phyloP scores from a whole-genome alignment of 495 filamentous ascomycete genomes.

The Extremus antarcticus region DNA sequence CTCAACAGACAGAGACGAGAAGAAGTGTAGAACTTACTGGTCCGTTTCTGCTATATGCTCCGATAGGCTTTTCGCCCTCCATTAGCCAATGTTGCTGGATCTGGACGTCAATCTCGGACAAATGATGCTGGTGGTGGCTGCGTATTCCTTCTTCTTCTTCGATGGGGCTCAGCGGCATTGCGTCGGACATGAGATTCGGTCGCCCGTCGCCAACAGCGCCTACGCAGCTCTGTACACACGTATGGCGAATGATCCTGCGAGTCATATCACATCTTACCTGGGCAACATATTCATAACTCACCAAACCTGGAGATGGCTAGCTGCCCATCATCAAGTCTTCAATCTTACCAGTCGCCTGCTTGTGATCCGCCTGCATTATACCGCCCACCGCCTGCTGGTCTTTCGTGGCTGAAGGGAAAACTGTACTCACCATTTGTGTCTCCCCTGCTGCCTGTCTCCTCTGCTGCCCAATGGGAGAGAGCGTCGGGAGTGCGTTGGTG shows the following conservation, averaged over 20 bases:
- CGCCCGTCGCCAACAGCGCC: neutral
- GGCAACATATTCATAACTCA: neutral
- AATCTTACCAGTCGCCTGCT: neutral
- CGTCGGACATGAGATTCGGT: neutral
- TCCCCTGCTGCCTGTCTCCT: slow-evolving; percentile 42
- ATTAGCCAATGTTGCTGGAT: neutral
- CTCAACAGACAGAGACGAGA: neutral
- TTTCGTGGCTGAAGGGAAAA: neutral
- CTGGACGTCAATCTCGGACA: too few relatives aligned
- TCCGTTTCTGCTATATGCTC: neutral
- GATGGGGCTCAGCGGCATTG: neutral
- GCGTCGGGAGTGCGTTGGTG: slow-evolving; percentile 71
- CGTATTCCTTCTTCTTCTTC: neutral
- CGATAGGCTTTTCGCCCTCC: neutral
- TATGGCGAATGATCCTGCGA: neutral
- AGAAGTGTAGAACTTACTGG: slow-evolving; percentile 2
- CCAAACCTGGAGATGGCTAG: neutral
- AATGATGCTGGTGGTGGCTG: neutral
- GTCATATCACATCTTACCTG: neutral
- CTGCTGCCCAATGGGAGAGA: slow-evolving; percentile 60
- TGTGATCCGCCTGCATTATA: neutral
- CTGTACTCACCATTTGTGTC: slow-evolving; percentile 12
- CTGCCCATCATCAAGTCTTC: neutral
- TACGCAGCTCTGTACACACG: neutral
- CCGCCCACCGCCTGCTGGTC: neutral